Evolutionary conservation across 2,329 filamentous ascomycete species (phyloP).

Genomic region (Zelopaecilomyces penicillatus): DNA sequence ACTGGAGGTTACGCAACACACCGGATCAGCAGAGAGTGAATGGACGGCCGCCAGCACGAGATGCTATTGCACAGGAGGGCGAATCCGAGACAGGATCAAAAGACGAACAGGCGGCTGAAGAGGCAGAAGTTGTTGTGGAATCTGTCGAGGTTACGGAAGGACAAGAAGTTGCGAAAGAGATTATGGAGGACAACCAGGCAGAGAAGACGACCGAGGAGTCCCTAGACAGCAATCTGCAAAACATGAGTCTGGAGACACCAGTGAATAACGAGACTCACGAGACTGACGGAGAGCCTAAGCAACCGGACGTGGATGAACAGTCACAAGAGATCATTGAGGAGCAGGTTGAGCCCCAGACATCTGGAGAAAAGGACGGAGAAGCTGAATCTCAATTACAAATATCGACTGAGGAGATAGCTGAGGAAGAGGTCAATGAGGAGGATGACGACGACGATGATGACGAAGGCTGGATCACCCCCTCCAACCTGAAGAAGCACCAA

Average conservation of each 20-base stretch:
- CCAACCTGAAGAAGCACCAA: constrained; percentile 81
- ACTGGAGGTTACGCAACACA: constrained; percentile 71
- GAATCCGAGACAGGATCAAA: constrained; percentile 8
- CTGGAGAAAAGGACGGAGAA: neutral
- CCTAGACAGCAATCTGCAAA: constrained; percentile 15
- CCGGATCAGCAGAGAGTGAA: constrained; percentile 75
- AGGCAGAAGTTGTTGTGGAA: neutral
- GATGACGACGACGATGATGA: constrained; percentile 40
- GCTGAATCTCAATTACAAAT: neutral
- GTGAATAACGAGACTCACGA: neutral
- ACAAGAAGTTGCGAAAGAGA: neutral
- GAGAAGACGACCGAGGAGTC: constrained; percentile 7
- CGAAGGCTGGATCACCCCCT: constrained; percentile 89
- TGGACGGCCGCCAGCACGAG: constrained; percentile 41
- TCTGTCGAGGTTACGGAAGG: neutral
- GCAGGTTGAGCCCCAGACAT: neutral
- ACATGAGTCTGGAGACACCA: constrained; percentile 13
- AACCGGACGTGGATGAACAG: too few species aligned
- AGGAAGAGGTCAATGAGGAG: constrained; percentile 6
- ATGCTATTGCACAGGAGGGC: neutral
- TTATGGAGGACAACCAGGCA: constrained; percentile 13
- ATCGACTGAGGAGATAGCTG: constrained; percentile 3
- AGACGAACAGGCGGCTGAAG: constrained; percentile 15
- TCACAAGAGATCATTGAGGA: neutral
- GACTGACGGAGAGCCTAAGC: too few species aligned